phyloP scores from a whole-genome alignment of 257 asterid species.

The Rubia yunnanensis region DNA sequence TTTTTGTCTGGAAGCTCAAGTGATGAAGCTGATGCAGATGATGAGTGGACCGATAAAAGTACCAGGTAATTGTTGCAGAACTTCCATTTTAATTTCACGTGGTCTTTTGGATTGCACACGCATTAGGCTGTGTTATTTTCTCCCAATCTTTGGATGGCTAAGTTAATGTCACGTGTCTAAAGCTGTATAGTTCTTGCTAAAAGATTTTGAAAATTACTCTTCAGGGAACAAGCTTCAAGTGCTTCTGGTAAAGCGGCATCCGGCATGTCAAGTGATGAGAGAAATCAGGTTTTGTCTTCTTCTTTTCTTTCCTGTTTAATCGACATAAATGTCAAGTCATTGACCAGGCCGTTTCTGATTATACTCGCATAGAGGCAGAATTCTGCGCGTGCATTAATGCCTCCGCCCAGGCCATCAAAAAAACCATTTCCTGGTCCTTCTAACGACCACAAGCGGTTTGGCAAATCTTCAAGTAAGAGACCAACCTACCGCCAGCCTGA shows the following conservation, averaged over 20 bases:
- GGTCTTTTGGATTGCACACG: background rate
- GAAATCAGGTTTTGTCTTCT: slow-evolving; percentile 52
- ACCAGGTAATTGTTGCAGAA: slow-evolving; percentile 41
- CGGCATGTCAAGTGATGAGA: slow-evolving; percentile 89
- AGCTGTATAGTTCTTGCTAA: background rate
- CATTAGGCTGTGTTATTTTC: background rate
- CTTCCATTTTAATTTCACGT: background rate
- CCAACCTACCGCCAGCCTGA: slow-evolving; percentile 33
- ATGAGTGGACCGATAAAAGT: slow-evolving; percentile 79
- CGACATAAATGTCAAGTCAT: background rate
- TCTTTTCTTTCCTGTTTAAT: background rate
- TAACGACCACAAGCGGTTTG: slow-evolving; percentile 34
- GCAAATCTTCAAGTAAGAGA: slow-evolving; percentile 43
- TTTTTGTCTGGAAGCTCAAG: slow-evolving; percentile 84
- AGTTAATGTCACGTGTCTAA: background rate
- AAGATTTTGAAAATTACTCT: background rate
- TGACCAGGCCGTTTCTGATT: background rate
- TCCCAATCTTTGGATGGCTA: too few relatives aligned
- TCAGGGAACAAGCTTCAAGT: slow-evolving; percentile 91
- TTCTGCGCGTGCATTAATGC: slow-evolving; percentile 90
- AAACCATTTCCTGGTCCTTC: slow-evolving; percentile 32
- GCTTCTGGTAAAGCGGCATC: slow-evolving; percentile 86
- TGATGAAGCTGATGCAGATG: slow-evolving; percentile 91
- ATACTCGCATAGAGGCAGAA: slow-evolving; percentile 46
- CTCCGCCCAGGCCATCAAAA: slow-evolving; percentile 81